Evolutionary conservation across 768 basidiomycete genomes (phyloP).

Genomic region (Leccinum uliginosum): DNA sequence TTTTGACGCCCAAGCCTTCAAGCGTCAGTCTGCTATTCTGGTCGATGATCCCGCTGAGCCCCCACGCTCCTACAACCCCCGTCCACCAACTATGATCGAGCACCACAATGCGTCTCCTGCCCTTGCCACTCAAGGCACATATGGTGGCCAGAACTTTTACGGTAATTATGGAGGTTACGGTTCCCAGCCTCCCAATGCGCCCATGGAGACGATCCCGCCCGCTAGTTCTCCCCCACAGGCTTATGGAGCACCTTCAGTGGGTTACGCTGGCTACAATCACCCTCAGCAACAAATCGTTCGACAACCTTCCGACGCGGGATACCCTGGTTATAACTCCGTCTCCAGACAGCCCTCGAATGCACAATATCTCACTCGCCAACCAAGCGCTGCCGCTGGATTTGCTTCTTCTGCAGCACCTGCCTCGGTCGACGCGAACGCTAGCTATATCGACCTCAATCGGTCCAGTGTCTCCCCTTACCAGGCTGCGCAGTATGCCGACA

Average conservation of each 20-base stretch:
- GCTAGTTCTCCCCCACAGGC: slow-evolving; percentile 16
- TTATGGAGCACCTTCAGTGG: slow-evolving; percentile 20
- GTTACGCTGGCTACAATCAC: slow-evolving; percentile 24
- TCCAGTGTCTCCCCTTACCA: slow-evolving; percentile 74
- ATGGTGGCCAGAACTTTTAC: slow-evolving; percentile 22
- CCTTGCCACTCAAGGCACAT: slow-evolving; percentile 17
- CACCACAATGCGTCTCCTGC: slow-evolving; percentile 35
- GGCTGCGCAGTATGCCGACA: slow-evolving; percentile 70
- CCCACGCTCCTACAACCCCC: slow-evolving; percentile 43
- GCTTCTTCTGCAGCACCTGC: slow-evolving; percentile 1
- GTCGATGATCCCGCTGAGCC: slow-evolving; percentile 48
- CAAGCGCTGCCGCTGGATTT: slow-evolving; percentile 16
- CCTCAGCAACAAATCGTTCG: slow-evolving; percentile 22
- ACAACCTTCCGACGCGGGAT: slow-evolving; percentile 17
- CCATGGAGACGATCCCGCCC: slow-evolving; percentile 15
- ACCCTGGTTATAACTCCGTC: slow-evolving; percentile 22
- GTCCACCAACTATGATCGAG: slow-evolving; percentile 65
- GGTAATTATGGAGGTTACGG: slow-evolving; percentile 23
- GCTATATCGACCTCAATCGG: slow-evolving; percentile 63
- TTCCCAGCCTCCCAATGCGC: slow-evolving; percentile 18
- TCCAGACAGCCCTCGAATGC: slow-evolving; percentile 23
- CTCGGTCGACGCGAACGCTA: slow-evolving; percentile 26
- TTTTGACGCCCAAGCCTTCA: slow-evolving; percentile 58
- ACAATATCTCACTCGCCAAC: slow-evolving; percentile 19
- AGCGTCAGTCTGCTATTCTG: slow-evolving; percentile 58